A percentile compares a stretch with the other conserved stretches of the same genome.
phyloP scores from a whole-genome alignment of 257 asterid species.

The Solanum appendiculatum region DNA sequence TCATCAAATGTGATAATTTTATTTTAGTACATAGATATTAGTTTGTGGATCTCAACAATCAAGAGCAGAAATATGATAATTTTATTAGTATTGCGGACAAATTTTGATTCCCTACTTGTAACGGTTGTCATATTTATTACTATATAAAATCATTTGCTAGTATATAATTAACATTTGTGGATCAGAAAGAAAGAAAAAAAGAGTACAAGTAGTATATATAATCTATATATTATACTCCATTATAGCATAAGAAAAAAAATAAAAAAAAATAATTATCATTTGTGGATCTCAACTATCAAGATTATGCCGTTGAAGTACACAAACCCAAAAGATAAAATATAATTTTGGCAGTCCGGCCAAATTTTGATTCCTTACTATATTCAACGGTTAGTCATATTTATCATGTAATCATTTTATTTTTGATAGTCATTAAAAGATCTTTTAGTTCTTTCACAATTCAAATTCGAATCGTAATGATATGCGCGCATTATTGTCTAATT shows the following conservation, averaged over 20 bases:
- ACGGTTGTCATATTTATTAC: not conserved
- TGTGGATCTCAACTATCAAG: not conserved
- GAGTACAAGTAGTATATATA: not conserved
- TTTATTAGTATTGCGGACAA: not conserved
- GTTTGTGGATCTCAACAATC: not conserved
- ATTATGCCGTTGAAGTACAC: not conserved
- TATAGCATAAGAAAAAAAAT: not conserved
- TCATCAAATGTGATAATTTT: not conserved
- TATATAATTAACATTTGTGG: not conserved
- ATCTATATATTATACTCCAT: not conserved
- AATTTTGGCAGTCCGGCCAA: not conserved
- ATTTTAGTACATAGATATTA: not conserved
- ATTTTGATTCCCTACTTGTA: not conserved
- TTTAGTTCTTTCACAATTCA: not conserved
- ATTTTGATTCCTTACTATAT: not conserved
- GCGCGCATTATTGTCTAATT: not conserved
- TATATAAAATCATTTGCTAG: not conserved
- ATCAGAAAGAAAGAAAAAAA: not conserved
- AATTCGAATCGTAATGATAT: not conserved
- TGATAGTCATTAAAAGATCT: not conserved
- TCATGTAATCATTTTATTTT: not conserved
- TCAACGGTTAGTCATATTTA: not conserved
- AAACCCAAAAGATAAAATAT: not conserved
- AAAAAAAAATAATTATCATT: not conserved
- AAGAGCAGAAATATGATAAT: not conserved